Percentiles rank a stretch among this genome's conserved stretches.
phyloP scores from a whole-genome alignment of 495 filamentous ascomycete genomes.

The Coniosporium apollinis region DNA sequence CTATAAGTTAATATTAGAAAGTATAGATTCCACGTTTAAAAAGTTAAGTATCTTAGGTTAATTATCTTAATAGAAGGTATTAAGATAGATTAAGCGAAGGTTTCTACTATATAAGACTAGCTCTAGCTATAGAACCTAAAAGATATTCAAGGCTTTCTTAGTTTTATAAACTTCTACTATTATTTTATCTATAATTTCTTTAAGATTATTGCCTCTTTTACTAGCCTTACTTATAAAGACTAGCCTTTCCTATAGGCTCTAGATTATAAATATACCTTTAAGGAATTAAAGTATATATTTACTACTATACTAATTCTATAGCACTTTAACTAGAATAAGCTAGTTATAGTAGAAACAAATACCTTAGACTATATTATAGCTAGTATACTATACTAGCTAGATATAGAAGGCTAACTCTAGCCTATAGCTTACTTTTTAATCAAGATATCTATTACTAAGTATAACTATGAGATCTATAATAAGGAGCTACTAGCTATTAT shows the following conservation, averaged over 20 bases:
- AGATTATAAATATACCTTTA: neutral
- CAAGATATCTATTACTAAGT: constrained; percentile 2
- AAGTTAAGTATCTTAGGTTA: constrained; percentile 7
- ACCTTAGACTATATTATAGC: constrained; percentile 2
- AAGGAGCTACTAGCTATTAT: constrained; percentile 7
- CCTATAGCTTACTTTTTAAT: constrained; percentile 6
- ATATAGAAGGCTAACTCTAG: neutral
- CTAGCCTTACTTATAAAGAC: neutral
- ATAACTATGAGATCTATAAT: constrained; percentile 9
- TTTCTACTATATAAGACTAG: constrained; percentile 1
- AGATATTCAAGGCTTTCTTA: constrained; percentile 3
- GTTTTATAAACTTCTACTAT: constrained; percentile 7
- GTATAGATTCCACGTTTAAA: constrained; percentile 9
- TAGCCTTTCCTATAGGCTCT: neutral
- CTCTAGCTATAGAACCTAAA: neutral
- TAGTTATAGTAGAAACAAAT: constrained; percentile 4
- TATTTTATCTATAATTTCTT: constrained; percentile 3
- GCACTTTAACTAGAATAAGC: constrained; percentile 1
- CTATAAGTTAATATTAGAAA: constrained; percentile 9
- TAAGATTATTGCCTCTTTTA: constrained; percentile 1
- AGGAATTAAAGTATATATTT: constrained; percentile 2
- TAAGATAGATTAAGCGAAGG: constrained; percentile 7
- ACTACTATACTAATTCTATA: constrained; percentile 2
- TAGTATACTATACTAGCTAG: constrained; percentile 1
- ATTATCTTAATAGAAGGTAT: constrained; percentile 5